Conservation (phyloP, 495 filamentous ascomycete genomes). For the Hyaloscypha hepaticicola region DNA sequence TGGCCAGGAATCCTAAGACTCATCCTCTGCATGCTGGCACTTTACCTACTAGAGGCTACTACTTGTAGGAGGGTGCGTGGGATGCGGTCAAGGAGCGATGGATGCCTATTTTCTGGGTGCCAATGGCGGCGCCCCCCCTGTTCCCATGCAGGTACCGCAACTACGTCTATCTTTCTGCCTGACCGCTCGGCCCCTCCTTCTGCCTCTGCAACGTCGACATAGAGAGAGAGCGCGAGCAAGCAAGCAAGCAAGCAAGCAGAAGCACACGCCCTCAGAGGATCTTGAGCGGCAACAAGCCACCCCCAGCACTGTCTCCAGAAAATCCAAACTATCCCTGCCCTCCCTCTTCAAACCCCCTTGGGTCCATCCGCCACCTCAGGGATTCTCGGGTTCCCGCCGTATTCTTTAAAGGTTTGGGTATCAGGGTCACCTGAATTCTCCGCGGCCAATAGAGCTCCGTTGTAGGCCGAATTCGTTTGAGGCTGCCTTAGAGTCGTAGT, state of each 20-base stretch:
- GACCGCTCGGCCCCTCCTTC: background rate
- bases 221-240: too few relatives aligned
- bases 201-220: background rate
- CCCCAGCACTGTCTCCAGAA: background rate
- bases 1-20: slow-evolving; percentile 17
- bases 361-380: slow-evolving; percentile 5
- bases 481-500: slow-evolving; percentile 23
- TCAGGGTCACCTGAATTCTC: slow-evolving; percentile 3
- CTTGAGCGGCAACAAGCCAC: too few relatives aligned
- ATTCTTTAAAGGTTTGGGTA: slow-evolving; percentile 2
- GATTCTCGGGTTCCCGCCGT: slow-evolving; percentile 28
- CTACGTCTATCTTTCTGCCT: background rate
- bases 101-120: slow-evolving; percentile 7
- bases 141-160: background rate
- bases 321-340: background rate
- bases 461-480: slow-evolving; percentile 1
- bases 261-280: too few relatives aligned
- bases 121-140: background rate
- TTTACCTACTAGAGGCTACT: too few relatives aligned
- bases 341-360: slow-evolving; percentile 1
- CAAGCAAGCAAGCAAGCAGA: too few relatives aligned
- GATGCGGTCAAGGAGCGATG: background rate
- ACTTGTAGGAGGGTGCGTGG: slow-evolving; percentile 4
- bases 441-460: background rate
- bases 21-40: slow-evolving; percentile 6